phyloP scores from a whole-genome alignment of 176 grass and related monocot species.

The Poa annua region DNA sequence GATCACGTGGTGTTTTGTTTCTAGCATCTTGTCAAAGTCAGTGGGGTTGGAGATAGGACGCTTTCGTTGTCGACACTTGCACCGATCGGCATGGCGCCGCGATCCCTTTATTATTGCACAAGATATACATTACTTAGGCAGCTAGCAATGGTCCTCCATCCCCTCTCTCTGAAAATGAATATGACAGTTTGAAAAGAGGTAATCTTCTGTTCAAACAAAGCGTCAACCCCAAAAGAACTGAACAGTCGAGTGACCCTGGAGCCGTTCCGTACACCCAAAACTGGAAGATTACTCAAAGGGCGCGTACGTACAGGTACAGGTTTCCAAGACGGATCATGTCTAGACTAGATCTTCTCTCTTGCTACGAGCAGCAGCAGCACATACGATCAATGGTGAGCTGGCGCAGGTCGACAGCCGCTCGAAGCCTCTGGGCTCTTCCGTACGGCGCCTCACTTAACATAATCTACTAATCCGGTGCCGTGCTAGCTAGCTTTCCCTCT shows the following conservation, averaged over 20 bases:
- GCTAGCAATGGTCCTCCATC: not conserved
- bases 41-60: slow-evolving; percentile 14
- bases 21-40: not conserved
- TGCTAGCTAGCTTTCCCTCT: not conserved
- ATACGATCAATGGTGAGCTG: not conserved
- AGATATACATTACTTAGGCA: not conserved
- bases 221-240: no score
- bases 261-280: no score
- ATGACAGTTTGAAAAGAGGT: no score
- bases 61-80: slow-evolving; percentile 32
- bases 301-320: no score
- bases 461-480: not conserved
- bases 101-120: not conserved
- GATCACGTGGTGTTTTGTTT: not conserved
- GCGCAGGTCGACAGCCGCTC: not conserved
- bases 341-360: not conserved
- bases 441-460: not conserved
- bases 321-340: not conserved
- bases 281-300: no score
- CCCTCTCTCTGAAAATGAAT: not conserved
- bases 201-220: no score
- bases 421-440: slow-evolving; percentile 24
- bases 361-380: not conserved
- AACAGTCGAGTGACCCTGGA: no score
- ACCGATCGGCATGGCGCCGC: slow-evolving; percentile 5